Evolutionary conservation across 2,329 filamentous ascomycete genomes (phyloP).

Genomic region (Sporothrix curviconia): DNA sequence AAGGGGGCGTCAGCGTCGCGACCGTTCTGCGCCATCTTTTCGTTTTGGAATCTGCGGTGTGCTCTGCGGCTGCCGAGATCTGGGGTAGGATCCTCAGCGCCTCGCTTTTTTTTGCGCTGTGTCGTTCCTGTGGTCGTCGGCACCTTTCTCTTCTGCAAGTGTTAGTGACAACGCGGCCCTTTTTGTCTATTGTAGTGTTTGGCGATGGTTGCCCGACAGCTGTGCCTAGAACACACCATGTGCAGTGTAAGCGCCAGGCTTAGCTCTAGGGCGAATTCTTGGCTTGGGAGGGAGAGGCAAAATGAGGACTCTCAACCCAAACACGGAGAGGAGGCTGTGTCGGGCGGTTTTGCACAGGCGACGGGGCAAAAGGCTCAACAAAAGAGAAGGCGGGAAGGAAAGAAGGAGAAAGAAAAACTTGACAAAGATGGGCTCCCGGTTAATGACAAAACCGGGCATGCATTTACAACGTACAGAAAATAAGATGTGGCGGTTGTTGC

Average conservation of each 20-base stretch:
- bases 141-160: background rate
- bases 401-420: background rate
- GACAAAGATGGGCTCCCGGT: too few species aligned
- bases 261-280: constrained; percentile 2
- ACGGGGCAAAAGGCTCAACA: background rate
- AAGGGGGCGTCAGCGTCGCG: constrained; percentile 7
- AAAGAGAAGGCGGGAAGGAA: background rate
- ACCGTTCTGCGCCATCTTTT: constrained; percentile 8
- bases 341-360: constrained; percentile 2
- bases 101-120: constrained; percentile 5
- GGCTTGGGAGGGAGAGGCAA: constrained; percentile 8
- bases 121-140: background rate
- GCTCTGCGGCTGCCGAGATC: constrained; percentile 2
- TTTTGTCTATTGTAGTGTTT: background rate
- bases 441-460: too few species aligned
- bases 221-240: background rate
- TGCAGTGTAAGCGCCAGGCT: constrained; percentile 11
- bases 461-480: background rate
- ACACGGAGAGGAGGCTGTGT: constrained; percentile 13
- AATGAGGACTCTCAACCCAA: background rate
- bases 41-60: constrained; percentile 1
- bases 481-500: background rate
- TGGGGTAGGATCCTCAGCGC: constrained; percentile 3
- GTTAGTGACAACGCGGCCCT: background rate
- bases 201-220: background rate